Percentiles rank a stretch among this genome's conserved stretches.
phyloP scores from a whole-genome alignment of 1,284 basidiomycete genomes.

The Pholiota adiposa region DNA sequence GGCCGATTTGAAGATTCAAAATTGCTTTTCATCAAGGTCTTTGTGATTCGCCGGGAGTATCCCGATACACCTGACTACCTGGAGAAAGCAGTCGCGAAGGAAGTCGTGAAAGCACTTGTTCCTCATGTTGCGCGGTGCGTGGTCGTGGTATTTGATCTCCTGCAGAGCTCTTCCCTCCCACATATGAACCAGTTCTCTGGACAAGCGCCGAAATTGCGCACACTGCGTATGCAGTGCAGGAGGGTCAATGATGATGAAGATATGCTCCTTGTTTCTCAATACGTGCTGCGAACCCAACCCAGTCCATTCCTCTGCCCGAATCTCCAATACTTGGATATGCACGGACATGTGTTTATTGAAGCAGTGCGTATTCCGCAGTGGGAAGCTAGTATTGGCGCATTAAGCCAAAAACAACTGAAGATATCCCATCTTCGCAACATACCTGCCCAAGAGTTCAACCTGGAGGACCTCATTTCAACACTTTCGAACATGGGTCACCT shows the following conservation, averaged over 20 bases:
- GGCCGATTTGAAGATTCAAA: slow-evolving; percentile 5
- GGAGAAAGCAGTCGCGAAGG: slow-evolving; percentile 7
- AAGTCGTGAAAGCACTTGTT: slow-evolving; percentile 6
- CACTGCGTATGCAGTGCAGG: slow-evolving; percentile 14
- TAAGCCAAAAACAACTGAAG: slow-evolving; percentile 13
- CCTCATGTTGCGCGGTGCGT: slow-evolving; percentile 16
- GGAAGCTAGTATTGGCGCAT: slow-evolving; percentile 6
- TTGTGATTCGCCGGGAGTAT: slow-evolving; percentile 15
- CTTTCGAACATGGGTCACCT: slow-evolving; percentile 15
- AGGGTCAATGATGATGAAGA: background rate
- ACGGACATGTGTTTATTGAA: slow-evolving; percentile 17
- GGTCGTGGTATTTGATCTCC: slow-evolving; percentile 21
- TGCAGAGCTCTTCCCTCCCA: slow-evolving; percentile 16
- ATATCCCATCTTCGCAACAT: slow-evolving; percentile 7
- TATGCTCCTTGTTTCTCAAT: background rate
- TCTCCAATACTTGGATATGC: slow-evolving; percentile 18
- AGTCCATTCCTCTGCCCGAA: slow-evolving; percentile 10
- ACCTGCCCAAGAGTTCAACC: slow-evolving; percentile 1
- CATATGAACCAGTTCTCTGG: slow-evolving; percentile 15
- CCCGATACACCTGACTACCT: slow-evolving; percentile 1
- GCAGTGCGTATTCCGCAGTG: slow-evolving; percentile 12
- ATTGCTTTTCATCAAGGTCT: slow-evolving; percentile 14
- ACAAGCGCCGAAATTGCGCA: slow-evolving; percentile 10
- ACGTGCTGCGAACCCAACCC: background rate
- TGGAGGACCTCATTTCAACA: slow-evolving; percentile 9